Evolutionary conservation across 2,329 filamentous ascomycete species (phyloP).

Genomic region (Pseudogymnoascus pannorum): DNA sequence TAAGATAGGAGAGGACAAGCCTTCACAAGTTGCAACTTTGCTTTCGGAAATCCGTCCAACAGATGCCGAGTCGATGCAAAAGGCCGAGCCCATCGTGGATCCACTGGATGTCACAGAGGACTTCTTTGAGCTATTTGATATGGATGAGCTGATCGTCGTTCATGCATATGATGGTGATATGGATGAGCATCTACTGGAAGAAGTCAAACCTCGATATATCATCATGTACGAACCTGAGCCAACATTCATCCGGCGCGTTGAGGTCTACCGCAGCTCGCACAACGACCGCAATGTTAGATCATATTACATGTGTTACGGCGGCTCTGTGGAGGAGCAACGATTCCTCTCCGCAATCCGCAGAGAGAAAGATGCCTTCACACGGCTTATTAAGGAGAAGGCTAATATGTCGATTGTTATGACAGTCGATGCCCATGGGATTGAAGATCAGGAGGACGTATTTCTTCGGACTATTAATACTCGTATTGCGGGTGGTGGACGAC

Average conservation of each 20-base stretch:
- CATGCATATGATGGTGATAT: constrained; percentile 94
- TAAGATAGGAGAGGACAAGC: constrained; percentile 72
- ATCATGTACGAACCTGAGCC: constrained; percentile 98
- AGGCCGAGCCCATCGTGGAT: constrained; percentile 68
- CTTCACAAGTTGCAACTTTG: constrained; percentile 71
- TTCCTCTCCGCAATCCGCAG: constrained; percentile 85
- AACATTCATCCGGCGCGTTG: constrained; percentile 86
- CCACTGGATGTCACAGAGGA: constrained; percentile 86
- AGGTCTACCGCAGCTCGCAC: constrained; percentile 94
- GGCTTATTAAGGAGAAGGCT: constrained; percentile 87
- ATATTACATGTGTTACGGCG: constrained; percentile 95
- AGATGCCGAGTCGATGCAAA: constrained; percentile 66
- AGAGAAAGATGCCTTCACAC: constrained; percentile 94
- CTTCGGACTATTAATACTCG: constrained; percentile 92
- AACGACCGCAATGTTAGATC: constrained; percentile 81
- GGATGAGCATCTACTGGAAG: constrained; percentile 93
- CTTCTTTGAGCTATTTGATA: constrained; percentile 85
- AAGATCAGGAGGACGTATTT: constrained; percentile 86
- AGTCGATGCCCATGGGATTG: constrained; percentile 57
- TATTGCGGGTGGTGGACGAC: constrained; percentile 84
- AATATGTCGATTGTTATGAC: constrained; percentile 87
- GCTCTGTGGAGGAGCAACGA: constrained; percentile 89
- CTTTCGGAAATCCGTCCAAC: constrained; percentile 79
- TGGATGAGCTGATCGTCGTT: constrained; percentile 79
- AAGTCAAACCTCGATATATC: constrained; percentile 86